Conservation (phyloP, 2,329 filamentous ascomycete genomes). For the Metarhizium guizhouense region DNA sequence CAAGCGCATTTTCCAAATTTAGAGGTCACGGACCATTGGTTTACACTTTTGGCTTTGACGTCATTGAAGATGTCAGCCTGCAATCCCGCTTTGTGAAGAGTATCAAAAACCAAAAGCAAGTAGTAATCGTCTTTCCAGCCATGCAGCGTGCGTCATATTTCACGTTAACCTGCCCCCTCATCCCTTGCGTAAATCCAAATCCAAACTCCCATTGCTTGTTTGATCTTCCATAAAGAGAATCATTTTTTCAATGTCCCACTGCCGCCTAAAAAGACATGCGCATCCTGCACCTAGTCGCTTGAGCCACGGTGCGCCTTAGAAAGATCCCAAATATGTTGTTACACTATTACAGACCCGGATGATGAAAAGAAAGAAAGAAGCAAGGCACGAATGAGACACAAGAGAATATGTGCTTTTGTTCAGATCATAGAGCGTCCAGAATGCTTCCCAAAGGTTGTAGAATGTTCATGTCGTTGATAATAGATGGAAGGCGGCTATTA, state of each 20-base stretch:
- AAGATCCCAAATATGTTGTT: constrained; percentile 16
- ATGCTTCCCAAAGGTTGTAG: neutral
- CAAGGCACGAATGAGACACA: neutral
- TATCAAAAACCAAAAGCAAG: constrained; percentile 1
- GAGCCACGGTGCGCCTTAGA: constrained; percentile 5
- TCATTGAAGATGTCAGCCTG: neutral
- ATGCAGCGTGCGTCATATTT: constrained; percentile 9
- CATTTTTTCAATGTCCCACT: neutral
- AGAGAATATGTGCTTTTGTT: neutral
- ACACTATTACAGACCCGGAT: constrained; percentile 17
- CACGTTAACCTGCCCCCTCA: constrained; percentile 9
- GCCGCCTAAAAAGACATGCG: neutral
- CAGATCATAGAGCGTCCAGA: neutral
- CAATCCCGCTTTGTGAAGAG: neutral
- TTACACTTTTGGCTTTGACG: neutral
- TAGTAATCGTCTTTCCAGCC: neutral
- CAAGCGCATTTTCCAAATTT: neutral
- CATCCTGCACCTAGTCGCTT: constrained; percentile 5
- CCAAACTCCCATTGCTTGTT: constrained; percentile 14
- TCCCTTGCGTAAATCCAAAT: constrained; percentile 13
- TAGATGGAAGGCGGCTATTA: neutral
- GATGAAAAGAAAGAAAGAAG: neutral
- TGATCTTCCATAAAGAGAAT: neutral
- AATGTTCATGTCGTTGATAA: neutral
- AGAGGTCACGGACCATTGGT: neutral